Base-by-base conservation (phyloP, 2,329 filamentous ascomycete genomes). In the Trichoderma sp. region DNA sequence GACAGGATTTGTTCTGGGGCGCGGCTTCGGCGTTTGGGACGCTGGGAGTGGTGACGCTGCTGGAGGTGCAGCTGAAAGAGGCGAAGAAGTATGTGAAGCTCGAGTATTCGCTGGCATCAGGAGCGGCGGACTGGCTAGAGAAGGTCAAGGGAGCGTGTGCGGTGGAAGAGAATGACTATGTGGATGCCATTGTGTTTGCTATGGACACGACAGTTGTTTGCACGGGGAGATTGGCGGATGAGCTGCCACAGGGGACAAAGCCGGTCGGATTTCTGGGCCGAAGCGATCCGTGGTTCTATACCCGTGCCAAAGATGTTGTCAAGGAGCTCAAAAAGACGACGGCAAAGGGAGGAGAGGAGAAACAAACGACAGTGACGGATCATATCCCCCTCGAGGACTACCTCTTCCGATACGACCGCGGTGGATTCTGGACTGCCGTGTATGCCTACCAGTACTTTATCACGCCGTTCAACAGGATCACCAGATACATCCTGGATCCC, bases 211-310 rank as follows among this genome's bases (percentile, higher is more conserved):
- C 88, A 0, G 84, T 92, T 1, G 80, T 93, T 57, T 91, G 91
- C 77, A 84, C 85, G 0, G 92, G 92, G 0, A 83, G 82, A 11
- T 81, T 92, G 17, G 85, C 85, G 0, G 82, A 91, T 65, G 77
- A 81, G 0, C 73, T 84, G 0, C 84, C 84, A 0, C 69, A 77
- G 0, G 80, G 78, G 1, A 72, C 73, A 3, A 78, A 77, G 58
- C 75, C 81, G 1, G 81, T 80, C 28, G 82, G 78, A 0, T 92
- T 93, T 78, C 87, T 86, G n/a, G 82, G 86, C 12, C 81, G 86
- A 0, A 79, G 78, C 4, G 92, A 94, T 74, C 88, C 90, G 0
- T 94, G 92, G 92, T 93, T 93, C 77, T 94, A 93, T 72, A 81
- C 93, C 3, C 91, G 92, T 74, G 91, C 87, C 1, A 80, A 88